Evolutionary conservation across 768 basidiomycete genomes (phyloP).

Genomic region (Tephrocybe sp.): DNA sequence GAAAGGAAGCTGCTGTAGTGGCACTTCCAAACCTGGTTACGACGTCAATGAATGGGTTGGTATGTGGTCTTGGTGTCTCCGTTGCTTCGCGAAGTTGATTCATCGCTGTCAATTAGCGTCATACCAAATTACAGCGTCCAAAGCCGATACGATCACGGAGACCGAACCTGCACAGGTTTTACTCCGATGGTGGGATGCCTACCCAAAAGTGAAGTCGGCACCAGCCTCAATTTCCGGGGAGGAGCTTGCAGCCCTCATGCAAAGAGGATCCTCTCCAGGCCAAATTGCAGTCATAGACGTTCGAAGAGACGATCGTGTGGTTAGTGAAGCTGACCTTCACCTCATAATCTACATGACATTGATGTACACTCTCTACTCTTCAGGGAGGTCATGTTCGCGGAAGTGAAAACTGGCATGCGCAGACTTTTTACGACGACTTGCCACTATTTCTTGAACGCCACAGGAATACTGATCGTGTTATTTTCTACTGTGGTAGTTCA

Average conservation of each 20-base stretch:
- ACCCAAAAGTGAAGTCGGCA: conserved; percentile 36
- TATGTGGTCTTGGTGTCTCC: too few species aligned
- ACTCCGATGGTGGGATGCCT: conserved; percentile 53
- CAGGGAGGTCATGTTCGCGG: conserved; percentile 55
- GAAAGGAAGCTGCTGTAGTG: not conserved
- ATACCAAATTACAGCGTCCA: conserved; percentile 46
- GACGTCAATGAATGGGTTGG: conserved; percentile 46
- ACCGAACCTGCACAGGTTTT: conserved; percentile 24
- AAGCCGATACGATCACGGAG: conserved; percentile 19
- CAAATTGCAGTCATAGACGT: conserved; percentile 48
- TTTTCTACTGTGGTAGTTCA: conserved; percentile 56
- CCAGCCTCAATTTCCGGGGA: conserved; percentile 30
- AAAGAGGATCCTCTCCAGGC: conserved; percentile 9
- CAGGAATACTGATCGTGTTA: conserved; percentile 36
- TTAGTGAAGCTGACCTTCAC: conserved; percentile 27
- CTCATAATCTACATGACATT: not conserved
- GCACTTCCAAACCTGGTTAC: conserved; percentile 16
- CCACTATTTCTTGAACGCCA: conserved; percentile 39
- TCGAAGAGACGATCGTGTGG: conserved; percentile 42
- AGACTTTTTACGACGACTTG: conserved; percentile 48
- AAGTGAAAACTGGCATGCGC: conserved; percentile 46
- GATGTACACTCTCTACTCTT: not conserved
- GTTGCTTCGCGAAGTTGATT: too few species aligned
- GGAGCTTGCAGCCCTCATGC: conserved; percentile 36
- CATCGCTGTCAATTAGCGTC: conserved; percentile 33